Conservation (phyloP, 257 asterid genomes). For the Solanum infundibuliforme region DNA sequence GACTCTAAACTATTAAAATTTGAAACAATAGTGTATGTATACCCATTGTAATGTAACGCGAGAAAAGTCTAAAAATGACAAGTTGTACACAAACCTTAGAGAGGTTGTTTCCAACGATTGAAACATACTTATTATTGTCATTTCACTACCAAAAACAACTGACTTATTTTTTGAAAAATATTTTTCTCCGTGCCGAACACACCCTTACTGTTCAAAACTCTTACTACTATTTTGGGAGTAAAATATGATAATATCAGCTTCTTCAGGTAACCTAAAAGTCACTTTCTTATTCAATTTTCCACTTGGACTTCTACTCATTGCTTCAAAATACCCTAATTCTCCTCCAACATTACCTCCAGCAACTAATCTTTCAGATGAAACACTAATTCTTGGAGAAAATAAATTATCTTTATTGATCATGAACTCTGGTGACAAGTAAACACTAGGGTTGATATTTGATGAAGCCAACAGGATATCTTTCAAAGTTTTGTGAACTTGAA, state of each 20-base stretch:
- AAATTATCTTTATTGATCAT: neutral
- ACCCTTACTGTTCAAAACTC: neutral
- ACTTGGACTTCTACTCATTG: neutral
- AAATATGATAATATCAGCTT: neutral
- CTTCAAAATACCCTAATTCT: neutral
- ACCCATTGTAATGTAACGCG: too few relatives aligned
- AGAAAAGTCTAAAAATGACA: too few relatives aligned
- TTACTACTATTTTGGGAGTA: neutral
- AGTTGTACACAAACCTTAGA: neutral
- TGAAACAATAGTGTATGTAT: too few relatives aligned
- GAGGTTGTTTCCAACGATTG: neutral
- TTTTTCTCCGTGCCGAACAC: neutral
- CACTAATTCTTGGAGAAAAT: neutral
- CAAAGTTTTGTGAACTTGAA: neutral
- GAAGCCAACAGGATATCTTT: neutral
- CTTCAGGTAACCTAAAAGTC: conserved; percentile 22
- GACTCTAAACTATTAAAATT: accelerated
- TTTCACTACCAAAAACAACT: too few relatives aligned
- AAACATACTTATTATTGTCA: neutral
- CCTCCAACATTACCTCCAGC: neutral
- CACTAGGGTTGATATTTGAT: neutral
- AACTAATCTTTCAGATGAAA: neutral
- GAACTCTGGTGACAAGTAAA: neutral
- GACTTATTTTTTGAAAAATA: too few relatives aligned
- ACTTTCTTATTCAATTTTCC: conserved; percentile 18